Conservation (phyloP, 495 filamentous ascomycete species). For the Penicillium parvum region DNA sequence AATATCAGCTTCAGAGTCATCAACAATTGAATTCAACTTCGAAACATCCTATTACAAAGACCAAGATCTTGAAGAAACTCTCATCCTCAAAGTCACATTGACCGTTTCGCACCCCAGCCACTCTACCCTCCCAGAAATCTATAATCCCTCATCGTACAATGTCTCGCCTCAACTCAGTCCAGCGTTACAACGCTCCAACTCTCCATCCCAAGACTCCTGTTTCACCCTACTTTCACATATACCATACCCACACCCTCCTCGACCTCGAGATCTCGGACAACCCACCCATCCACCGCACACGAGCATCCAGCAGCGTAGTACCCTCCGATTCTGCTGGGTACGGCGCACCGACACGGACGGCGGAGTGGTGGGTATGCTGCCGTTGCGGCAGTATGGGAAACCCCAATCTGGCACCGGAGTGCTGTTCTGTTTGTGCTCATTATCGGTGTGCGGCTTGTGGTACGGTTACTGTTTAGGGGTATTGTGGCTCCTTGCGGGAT, state of each 20-base stretch:
- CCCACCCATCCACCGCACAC: not conserved
- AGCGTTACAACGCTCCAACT: too few species aligned
- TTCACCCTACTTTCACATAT: too few species aligned
- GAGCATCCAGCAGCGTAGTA: not conserved
- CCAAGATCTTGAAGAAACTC: not conserved
- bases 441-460: not conserved
- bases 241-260: not conserved
- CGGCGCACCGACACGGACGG: not conserved
- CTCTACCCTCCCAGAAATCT: not conserved
- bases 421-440: slow-evolving; percentile 9
- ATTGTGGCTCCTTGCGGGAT: not conserved
- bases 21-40: not conserved
- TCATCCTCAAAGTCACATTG: too few species aligned
- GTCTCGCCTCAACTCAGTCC: not conserved
- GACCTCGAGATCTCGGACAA: not conserved
- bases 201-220: too few species aligned
- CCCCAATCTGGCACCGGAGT: slow-evolving; percentile 6
- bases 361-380: slow-evolving; percentile 6
- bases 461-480: not conserved
- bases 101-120: not conserved
- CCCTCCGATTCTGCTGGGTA: not conserved
- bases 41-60: not conserved
- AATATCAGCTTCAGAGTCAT: not conserved
- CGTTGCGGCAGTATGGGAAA: not conserved
- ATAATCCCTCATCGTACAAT: not conserved